Conservation (phyloP, 805 yeast species). For the Pichia sporocuriosa region DNA sequence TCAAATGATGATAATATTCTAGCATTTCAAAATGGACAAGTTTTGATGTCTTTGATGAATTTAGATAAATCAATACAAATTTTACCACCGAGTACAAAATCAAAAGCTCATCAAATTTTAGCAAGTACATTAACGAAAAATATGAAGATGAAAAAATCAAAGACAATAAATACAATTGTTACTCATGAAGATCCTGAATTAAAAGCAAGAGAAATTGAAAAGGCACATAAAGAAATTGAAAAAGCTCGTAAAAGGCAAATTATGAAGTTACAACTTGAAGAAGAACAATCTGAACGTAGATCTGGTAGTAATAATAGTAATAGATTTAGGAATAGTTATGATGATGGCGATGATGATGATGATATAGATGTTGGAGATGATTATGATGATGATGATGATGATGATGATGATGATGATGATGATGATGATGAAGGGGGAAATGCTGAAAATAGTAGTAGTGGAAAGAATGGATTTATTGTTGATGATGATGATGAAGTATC, state of each 20-base stretch:
- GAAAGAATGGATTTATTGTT: slow-evolving; percentile 31
- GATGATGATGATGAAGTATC: slow-evolving; percentile 30
- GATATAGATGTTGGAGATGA: slow-evolving; percentile 12
- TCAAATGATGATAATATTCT: slow-evolving; percentile 66
- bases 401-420: slow-evolving; percentile 12
- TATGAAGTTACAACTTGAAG: slow-evolving; percentile 45
- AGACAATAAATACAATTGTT: slow-evolving; percentile 44
- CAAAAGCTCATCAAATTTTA: slow-evolving; percentile 73
- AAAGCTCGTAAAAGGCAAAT: slow-evolving; percentile 59
- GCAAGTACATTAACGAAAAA: slow-evolving; percentile 59
- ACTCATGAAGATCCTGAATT: slow-evolving; percentile 60
- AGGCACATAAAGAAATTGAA: slow-evolving; percentile 54
- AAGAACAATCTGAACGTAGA: slow-evolving; percentile 48
- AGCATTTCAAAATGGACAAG: slow-evolving; percentile 59
- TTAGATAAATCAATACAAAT: slow-evolving; percentile 63
- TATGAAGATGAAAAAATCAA: slow-evolving; percentile 39
- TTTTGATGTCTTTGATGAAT: slow-evolving; percentile 62
- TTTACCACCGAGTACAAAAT: slow-evolving; percentile 85
- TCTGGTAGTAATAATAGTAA: slow-evolving; percentile 11
- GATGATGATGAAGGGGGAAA: slow-evolving; percentile 13
- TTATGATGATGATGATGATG: slow-evolving; percentile 5
- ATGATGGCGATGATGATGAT: slow-evolving; percentile 30
- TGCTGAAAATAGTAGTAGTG: slow-evolving; percentile 22
- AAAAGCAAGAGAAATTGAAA: slow-evolving; percentile 61
- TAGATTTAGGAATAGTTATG: slow-evolving; percentile 28